These are phyloP conservation scores for Mycena kentingensis DNA, from an alignment of 768 basidiomycete species.

Conservation along the genomic window DNA sequence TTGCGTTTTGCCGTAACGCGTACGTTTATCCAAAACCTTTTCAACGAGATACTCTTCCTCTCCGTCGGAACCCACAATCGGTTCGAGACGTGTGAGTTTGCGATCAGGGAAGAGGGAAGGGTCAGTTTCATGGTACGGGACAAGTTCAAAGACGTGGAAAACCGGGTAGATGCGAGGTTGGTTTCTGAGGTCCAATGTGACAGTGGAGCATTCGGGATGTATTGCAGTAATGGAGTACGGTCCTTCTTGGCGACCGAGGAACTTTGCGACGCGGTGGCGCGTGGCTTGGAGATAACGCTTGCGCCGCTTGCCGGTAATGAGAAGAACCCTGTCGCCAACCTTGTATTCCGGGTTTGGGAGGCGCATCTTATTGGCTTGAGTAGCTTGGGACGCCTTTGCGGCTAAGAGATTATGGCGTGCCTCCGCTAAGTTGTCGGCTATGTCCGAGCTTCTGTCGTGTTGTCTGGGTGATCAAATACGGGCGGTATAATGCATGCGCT, in stretches of 20 bases:
- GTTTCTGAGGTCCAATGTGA: conserved; percentile 26
- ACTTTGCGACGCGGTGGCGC: conserved; percentile 35
- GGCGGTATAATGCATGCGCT: conserved; percentile 29
- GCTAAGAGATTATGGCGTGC: conserved; percentile 30
- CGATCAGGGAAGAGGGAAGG: conserved; percentile 29
- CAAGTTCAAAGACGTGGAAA: conserved; percentile 38
- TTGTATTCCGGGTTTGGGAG: conserved; percentile 19
- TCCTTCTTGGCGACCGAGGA: conserved; percentile 37
- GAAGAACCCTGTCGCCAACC: conserved; percentile 31
- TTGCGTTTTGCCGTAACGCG: conserved; percentile 24
- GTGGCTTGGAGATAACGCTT: conserved; percentile 28
- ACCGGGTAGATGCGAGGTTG: conserved; percentile 29
- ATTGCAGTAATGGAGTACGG: conserved; percentile 28
- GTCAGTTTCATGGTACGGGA: conserved; percentile 32
- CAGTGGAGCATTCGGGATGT: conserved; percentile 19
- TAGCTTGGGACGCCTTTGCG: conserved; percentile 29
- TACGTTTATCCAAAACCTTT: conserved; percentile 29
- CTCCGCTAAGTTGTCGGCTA: conserved; percentile 16
- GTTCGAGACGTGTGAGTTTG: conserved; percentile 17
- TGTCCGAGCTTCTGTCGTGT: conserved; percentile 2
- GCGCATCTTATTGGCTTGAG: conserved; percentile 24
- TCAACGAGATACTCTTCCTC: conserved; percentile 28
- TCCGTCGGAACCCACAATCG: conserved; percentile 26
- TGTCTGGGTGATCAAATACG: conserved; percentile 15
- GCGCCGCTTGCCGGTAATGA: conserved; percentile 28